Evolutionary conservation across 2,329 filamentous ascomycete species (phyloP).

Genomic region (Penicillium sp.): DNA sequence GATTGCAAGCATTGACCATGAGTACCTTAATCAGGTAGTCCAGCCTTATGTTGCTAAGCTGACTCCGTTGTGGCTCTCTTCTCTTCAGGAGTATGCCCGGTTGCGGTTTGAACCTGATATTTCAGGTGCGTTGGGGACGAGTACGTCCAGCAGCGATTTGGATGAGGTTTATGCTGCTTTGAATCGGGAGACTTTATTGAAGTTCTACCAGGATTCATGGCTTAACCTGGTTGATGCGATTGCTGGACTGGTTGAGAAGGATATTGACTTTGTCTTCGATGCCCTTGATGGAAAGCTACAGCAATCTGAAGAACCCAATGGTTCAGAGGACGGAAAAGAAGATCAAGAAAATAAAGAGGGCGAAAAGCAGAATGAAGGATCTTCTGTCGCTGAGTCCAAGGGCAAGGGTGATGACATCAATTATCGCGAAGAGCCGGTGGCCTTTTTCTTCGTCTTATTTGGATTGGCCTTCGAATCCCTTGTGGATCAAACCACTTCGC

Average conservation of each 20-base stretch:
- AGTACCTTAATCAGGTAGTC: conserved; percentile 84
- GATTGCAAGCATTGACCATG: conserved; percentile 90
- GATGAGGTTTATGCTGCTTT: conserved; percentile 94
- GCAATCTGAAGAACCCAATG: conserved; percentile 33
- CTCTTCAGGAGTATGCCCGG: conserved; percentile 88
- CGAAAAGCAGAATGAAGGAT: conserved; percentile 29
- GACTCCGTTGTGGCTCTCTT: conserved; percentile 92
- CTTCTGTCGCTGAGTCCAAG: conserved; percentile 31
- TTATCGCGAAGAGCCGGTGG: conserved; percentile 95
- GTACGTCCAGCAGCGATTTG: conserved; percentile 79
- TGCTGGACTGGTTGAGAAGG: conserved; percentile 93
- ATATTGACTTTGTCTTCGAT: conserved; percentile 97
- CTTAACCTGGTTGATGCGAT: conserved; percentile 96
- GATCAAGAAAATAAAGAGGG: conserved; percentile 6
- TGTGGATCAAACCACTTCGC: conserved; percentile 75
- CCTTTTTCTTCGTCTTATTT: conserved; percentile 98
- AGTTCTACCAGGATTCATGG: conserved; percentile 98
- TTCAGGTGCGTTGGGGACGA: conserved; percentile 82
- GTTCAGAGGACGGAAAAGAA: background rate
- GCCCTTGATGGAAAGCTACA: conserved; percentile 81
- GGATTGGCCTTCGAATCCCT: conserved; percentile 95
- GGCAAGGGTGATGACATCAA: conserved; percentile 81
- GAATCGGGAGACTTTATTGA: conserved; percentile 88
- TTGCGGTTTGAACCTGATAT: conserved; percentile 96
- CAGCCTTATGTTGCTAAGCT: conserved; percentile 87